Evolutionary conservation across 1,284 basidiomycete species (phyloP).

Genomic region (Violaceomyces palustris): DNA sequence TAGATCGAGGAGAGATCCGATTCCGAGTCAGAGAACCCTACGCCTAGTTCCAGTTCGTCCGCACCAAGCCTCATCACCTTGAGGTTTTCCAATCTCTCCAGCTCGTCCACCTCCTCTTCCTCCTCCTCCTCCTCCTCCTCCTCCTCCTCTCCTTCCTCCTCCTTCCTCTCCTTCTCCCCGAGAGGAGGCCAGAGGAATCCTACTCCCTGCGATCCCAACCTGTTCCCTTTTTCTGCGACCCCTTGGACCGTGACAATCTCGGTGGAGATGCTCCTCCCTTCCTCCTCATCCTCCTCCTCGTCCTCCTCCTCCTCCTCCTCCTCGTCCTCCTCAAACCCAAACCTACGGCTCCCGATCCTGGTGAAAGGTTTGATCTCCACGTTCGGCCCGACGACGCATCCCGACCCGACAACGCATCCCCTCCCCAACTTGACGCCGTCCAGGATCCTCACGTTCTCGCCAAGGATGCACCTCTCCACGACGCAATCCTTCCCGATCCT

Average conservation of each 20-base stretch:
- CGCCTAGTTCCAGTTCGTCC: constrained; percentile 18
- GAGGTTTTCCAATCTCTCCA: constrained; percentile 31
- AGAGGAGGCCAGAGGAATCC: constrained; percentile 46
- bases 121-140: constrained; percentile 7
- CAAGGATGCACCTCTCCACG: constrained; percentile 64
- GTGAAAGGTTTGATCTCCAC: constrained; percentile 68
- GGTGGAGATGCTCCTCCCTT: too few relatives aligned
- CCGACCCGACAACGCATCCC: constrained; percentile 50
- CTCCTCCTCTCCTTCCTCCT: constrained; percentile 2
- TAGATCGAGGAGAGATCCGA: constrained; percentile 43
- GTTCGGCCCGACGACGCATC: constrained; percentile 47
- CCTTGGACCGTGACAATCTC: too few relatives aligned
- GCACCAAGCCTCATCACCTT: constrained; percentile 28
- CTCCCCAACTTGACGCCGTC: constrained; percentile 63
- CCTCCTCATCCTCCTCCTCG: constrained; percentile 26
- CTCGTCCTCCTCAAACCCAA: constrained; percentile 22
- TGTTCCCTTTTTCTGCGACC: too few relatives aligned
- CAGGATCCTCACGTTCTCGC: constrained; percentile 67
- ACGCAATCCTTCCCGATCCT: constrained; percentile 64
- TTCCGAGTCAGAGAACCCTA: constrained; percentile 22
- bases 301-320: constrained; percentile 27
- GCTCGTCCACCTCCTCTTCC: constrained; percentile 28
- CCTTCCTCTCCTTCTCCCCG: constrained; percentile 20
- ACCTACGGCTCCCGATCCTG: constrained; percentile 61
- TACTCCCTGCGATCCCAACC: constrained; percentile 22